Evolutionary conservation across 257 asterid genomes (phyloP).

Genomic region (Gentiana macrophylla): DNA sequence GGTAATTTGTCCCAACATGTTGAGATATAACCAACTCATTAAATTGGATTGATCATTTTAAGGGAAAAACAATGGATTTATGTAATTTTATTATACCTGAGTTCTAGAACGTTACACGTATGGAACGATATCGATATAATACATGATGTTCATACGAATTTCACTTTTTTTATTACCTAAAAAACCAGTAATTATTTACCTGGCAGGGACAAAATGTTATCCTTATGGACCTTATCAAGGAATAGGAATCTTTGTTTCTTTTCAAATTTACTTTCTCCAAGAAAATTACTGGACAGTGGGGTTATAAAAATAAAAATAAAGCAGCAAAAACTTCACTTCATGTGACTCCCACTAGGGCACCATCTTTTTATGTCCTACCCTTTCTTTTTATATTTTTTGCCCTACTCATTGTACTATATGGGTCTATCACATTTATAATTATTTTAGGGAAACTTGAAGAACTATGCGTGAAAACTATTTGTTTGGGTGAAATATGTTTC

Average conservation of each 20-base stretch:
- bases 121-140: too few species aligned
- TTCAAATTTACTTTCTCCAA: constrained; percentile 11
- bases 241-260: constrained; percentile 11
- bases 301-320: constrained; percentile 11
- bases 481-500: too few species aligned
- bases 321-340: constrained; percentile 36
- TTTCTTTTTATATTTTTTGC: constrained; percentile 19
- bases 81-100: too few species aligned
- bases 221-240: background rate
- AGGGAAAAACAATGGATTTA: background rate
- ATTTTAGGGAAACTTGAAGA: background rate
- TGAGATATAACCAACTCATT: too few species aligned
- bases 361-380: constrained; percentile 52
- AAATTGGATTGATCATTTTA: background rate
- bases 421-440: constrained; percentile 8
- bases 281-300: constrained; percentile 10
- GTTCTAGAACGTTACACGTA: background rate
- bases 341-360: constrained; percentile 67
- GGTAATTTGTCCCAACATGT: too few species aligned
- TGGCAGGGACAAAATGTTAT: too few species aligned
- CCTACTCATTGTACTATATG: constrained; percentile 3
- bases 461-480: too few species aligned
- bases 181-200: background rate
- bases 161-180: background rate
- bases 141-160: background rate